These are phyloP conservation scores for Lumnitzera racemosa DNA, from an alignment of 345 rosid genomes.

Conservation along the genomic window DNA sequence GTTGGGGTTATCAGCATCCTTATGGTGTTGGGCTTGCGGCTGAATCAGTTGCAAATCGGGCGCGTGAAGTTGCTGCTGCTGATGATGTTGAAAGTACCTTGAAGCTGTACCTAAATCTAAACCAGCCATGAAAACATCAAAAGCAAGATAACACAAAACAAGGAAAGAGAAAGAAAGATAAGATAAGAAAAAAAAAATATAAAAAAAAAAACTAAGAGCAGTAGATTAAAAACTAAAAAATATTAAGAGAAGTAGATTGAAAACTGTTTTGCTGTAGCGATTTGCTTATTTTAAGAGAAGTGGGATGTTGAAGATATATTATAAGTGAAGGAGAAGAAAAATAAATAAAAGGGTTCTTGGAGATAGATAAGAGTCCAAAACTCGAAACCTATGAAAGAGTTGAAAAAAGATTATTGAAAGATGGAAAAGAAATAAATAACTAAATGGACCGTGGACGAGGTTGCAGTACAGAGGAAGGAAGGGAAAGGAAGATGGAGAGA, in stretches of 20 bases:
- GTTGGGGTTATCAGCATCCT: conserved; percentile 27
- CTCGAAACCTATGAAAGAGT: too few species aligned
- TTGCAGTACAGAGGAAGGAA: conserved; percentile 12
- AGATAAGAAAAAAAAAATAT: conserved; percentile 11
- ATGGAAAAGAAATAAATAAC: conserved; percentile 11
- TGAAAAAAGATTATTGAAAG: background rate
- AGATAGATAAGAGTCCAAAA: too few species aligned
- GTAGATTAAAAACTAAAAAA: background rate
- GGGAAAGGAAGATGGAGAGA: background rate
- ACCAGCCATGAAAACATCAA: conserved; percentile 47
- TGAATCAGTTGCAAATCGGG: conserved; percentile 15
- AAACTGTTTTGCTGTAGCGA: background rate
- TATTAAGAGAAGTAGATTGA: conserved; percentile 2
- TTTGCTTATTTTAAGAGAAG: conserved; percentile 17
- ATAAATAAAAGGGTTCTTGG: background rate
- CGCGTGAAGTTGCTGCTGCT: conserved; percentile 47
- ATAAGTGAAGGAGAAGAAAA: conserved; percentile 9
- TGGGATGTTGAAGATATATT: conserved; percentile 5
- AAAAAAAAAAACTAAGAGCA: background rate
- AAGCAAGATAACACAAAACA: conserved; percentile 13
- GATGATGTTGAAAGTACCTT: conserved; percentile 42
- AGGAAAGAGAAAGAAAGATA: conserved; percentile 18
- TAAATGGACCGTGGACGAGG: conserved; percentile 12
- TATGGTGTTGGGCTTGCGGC: conserved; percentile 28
- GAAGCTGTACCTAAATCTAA: conserved; percentile 57